Percentiles rank a stretch among this genome's conserved stretches.
Evolutionary conservation across 768 basidiomycete species (phyloP).

Genomic region (Chalciporus piperatus): DNA sequence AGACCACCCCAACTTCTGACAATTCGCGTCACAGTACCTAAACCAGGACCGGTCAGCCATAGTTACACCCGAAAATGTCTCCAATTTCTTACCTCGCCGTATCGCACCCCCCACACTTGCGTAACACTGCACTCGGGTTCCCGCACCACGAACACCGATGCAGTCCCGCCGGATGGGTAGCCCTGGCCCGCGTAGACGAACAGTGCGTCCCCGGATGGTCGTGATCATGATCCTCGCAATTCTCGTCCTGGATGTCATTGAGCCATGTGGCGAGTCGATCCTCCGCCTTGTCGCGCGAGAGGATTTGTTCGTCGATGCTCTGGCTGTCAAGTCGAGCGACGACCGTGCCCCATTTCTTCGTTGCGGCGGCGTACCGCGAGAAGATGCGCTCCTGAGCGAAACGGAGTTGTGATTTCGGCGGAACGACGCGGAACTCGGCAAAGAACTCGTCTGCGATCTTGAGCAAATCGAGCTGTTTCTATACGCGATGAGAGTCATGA

Average conservation of each 20-base stretch:
- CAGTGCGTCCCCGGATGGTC: conserved; percentile 17
- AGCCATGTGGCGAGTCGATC: conserved; percentile 59
- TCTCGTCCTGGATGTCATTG: conserved; percentile 41
- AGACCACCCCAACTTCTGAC: conserved; percentile 40
- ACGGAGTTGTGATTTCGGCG: conserved; percentile 50
- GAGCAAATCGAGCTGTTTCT: conserved; percentile 38
- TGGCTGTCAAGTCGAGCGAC: conserved; percentile 36
- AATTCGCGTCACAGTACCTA: conserved; percentile 44
- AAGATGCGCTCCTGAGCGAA: conserved; percentile 50
- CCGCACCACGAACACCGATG: conserved; percentile 63
- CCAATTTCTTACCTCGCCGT: conserved; percentile 36
- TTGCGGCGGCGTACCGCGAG: conserved; percentile 41
- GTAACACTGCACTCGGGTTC: conserved; percentile 57
- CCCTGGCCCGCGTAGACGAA: conserved; percentile 39
- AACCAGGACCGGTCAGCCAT: background rate
- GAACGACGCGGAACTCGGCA: conserved; percentile 39
- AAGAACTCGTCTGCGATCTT: conserved; percentile 52
- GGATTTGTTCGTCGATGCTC: conserved; percentile 20
- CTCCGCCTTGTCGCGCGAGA: conserved; percentile 41
- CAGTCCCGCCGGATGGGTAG: conserved; percentile 40
- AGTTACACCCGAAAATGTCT: too few species aligned
- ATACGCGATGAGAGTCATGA: conserved; percentile 11
- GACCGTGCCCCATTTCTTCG: conserved; percentile 45
- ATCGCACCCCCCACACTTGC: conserved; percentile 48
- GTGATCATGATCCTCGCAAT: conserved; percentile 21